Evolutionary conservation across 306 rosid species (phyloP).

Genomic region (Clitoria ternatea): DNA sequence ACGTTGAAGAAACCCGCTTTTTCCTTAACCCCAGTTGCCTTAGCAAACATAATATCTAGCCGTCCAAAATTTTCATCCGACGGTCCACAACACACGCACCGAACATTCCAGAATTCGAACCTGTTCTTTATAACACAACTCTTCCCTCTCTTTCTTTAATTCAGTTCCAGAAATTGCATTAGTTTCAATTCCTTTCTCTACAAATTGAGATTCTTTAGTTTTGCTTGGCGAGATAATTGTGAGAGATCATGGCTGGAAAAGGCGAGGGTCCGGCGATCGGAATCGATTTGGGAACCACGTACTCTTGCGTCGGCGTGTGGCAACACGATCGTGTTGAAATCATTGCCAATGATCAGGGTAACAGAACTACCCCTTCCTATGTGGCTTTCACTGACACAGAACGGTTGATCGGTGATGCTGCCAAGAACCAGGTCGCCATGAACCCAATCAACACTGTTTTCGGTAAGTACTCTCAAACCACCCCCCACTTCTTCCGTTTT

Average conservation of each 20-base stretch:
- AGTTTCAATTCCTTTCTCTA: not conserved
- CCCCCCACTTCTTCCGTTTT: not conserved
- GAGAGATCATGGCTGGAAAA: constrained; percentile 41
- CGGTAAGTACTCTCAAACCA: constrained; percentile 21
- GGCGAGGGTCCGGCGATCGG: constrained; percentile 55
- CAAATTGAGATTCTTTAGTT: not conserved
- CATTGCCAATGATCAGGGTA: constrained; percentile 56
- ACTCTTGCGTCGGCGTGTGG: constrained; percentile 54
- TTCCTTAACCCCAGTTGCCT: not conserved
- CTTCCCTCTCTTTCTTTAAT: not conserved
- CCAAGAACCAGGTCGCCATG: constrained; percentile 56
- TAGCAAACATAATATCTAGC: not conserved
- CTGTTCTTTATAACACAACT: constrained; percentile 16
- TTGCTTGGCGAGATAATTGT: not conserved
- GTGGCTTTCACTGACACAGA: constrained; percentile 55
- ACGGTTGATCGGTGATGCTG: constrained; percentile 47
- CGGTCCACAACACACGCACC: constrained; percentile 18
- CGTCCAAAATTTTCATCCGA: constrained; percentile 29
- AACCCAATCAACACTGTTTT: constrained; percentile 54
- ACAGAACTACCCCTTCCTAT: constrained; percentile 54
- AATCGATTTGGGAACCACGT: constrained; percentile 51
- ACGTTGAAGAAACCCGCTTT: not conserved
- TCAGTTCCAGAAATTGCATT: not conserved
- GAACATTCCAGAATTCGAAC: constrained; percentile 42
- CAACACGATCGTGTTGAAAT: constrained; percentile 57